Percentiles rank a stretch among this genome's conserved stretches.
Evolutionary conservation across 1,284 basidiomycete species (phyloP).

Genomic region (Puccinia coronata): DNA sequence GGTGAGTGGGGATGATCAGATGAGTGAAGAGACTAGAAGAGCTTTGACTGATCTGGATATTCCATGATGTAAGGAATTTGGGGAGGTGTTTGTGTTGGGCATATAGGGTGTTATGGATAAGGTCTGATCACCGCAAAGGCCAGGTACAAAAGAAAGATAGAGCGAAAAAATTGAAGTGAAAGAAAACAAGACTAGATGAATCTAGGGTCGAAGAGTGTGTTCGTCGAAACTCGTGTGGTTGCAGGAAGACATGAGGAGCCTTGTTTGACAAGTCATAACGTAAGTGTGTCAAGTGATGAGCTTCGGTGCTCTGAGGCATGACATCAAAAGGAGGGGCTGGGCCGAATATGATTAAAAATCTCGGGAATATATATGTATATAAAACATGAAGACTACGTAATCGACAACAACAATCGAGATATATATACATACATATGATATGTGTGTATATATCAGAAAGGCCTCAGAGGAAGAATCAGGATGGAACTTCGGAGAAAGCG

Average conservation of each 20-base stretch:
- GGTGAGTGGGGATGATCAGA: too few species aligned
- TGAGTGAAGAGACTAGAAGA: too few species aligned
- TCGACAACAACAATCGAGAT: slow-evolving; percentile 17
- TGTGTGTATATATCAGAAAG: slow-evolving; percentile 22
- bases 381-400: slow-evolving; percentile 13
- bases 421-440: slow-evolving; percentile 15
- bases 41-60: too few species aligned
- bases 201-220: background rate
- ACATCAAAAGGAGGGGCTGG: background rate
- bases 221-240: background rate
- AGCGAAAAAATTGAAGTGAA: background rate
- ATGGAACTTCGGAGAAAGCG: background rate
- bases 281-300: background rate
- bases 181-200: background rate
- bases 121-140: background rate
- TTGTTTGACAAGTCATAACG: background rate
- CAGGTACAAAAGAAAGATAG: background rate
- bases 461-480: background rate
- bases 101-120: background rate
- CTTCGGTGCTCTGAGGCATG: background rate
- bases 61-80: background rate
- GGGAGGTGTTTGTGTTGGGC: background rate
- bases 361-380: background rate
- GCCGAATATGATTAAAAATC: background rate
- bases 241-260: background rate